A percentile compares a stretch with the other conserved stretches of the same genome.
These are phyloP conservation scores for Calycina marina DNA, from an alignment of 2,329 filamentous ascomycete species.

Conservation along the genomic window DNA sequence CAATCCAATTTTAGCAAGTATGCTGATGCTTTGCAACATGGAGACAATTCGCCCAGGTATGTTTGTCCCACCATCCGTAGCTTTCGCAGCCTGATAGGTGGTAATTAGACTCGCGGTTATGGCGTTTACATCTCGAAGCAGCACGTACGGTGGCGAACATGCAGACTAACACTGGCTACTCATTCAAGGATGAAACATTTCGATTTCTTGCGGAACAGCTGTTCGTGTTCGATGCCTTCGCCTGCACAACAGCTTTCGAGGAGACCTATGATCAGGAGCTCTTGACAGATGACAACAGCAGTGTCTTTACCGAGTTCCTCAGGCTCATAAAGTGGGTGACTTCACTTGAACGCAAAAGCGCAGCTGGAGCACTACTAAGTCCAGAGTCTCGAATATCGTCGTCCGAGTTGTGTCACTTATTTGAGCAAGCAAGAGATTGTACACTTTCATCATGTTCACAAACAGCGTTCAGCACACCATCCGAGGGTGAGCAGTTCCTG, in stretches of 20 bases:
- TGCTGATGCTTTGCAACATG: too few species aligned
- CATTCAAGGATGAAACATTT: not conserved
- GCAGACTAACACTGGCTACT: not conserved
- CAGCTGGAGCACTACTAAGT: too few species aligned
- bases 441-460: too few species aligned
- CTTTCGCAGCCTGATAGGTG: too few species aligned
- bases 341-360: not conserved
- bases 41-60: too few species aligned
- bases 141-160: not conserved
- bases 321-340: not conserved
- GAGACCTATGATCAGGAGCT: not conserved
- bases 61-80: too few species aligned
- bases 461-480: too few species aligned
- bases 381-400: too few species aligned
- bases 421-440: too few species aligned
- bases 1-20: too few species aligned
- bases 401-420: too few species aligned
- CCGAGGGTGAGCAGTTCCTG: too few species aligned
- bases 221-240: not conserved
- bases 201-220: slow-evolving; percentile 1
- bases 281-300: not conserved
- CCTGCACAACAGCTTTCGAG: not conserved
- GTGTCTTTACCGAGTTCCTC: slow-evolving; percentile 1
- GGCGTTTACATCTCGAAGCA: slow-evolving; percentile 1
- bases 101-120: not conserved